These are phyloP conservation scores for Colletotrichum incanum DNA, from an alignment of 2,329 filamentous ascomycete genomes.

Conservation along the genomic window DNA sequence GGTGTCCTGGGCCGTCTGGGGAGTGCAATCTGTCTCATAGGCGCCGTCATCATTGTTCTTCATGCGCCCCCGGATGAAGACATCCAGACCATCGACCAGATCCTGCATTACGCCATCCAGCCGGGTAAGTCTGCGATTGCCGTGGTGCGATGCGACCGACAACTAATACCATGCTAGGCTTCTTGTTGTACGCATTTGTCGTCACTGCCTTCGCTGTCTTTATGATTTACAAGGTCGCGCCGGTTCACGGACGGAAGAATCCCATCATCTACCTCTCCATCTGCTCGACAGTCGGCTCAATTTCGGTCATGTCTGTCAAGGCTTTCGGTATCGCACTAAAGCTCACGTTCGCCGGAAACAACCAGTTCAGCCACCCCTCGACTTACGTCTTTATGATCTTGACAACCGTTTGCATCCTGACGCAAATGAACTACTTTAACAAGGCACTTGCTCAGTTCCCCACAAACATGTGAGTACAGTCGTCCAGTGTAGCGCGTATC, in stretches of 20 bases:
- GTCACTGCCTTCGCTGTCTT: slow-evolving; percentile 88
- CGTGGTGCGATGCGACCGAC: background rate
- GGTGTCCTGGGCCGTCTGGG: slow-evolving; percentile 94
- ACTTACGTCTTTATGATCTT: slow-evolving; percentile 99
- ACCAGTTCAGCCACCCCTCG: slow-evolving; percentile 94
- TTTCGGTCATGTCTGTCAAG: slow-evolving; percentile 99
- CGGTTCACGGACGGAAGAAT: slow-evolving; percentile 92
- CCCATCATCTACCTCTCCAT: slow-evolving; percentile 97
- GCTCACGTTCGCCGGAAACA: slow-evolving; percentile 91
- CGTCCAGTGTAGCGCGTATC: background rate
- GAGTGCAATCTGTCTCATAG: slow-evolving; percentile 95
- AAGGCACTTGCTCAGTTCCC: slow-evolving; percentile 97
- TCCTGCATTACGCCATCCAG: slow-evolving; percentile 90
- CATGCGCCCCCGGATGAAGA: slow-evolving; percentile 96
- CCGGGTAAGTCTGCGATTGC: slow-evolving; percentile 74
- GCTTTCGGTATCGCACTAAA: slow-evolving; percentile 98
- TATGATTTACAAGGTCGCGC: slow-evolving; percentile 97
- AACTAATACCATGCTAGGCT: slow-evolving; percentile 70
- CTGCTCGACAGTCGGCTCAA: slow-evolving; percentile 95
- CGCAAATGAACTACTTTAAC: slow-evolving; percentile 99
- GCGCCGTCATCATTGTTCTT: slow-evolving; percentile 96
- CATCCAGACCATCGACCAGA: slow-evolving; percentile 91
- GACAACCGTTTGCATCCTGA: slow-evolving; percentile 92
- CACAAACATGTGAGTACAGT: slow-evolving; percentile 88
- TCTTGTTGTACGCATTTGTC: slow-evolving; percentile 86